Percentiles rank a stretch among this genome's conserved stretches.
Conservation (phyloP, 2,329 filamentous ascomycete species). For the Arthrobotrys sphaeroides region DNA sequence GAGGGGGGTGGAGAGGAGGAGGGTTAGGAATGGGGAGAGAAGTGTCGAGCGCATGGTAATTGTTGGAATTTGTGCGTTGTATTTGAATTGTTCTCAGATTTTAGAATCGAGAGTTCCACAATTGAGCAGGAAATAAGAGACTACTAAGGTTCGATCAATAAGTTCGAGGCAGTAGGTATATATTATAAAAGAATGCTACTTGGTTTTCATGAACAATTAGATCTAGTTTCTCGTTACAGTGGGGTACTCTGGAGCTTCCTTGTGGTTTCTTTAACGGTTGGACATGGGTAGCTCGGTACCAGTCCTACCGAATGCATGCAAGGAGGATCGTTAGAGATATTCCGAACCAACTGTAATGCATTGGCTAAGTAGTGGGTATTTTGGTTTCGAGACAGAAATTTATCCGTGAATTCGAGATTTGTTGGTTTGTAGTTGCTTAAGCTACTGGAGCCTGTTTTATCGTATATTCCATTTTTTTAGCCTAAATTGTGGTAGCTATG, state of each 20-base stretch:
- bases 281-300: slow-evolving; percentile 26
- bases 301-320: slow-evolving; percentile 33
- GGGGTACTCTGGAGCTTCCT: slow-evolving; percentile 21
- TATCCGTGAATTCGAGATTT: background rate
- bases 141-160: background rate
- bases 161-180: background rate
- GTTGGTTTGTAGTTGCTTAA: no score
- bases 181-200: background rate
- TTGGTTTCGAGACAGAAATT: background rate
- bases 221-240: background rate
- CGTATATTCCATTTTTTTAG: no score
- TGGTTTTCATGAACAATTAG: background rate
- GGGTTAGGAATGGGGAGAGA: background rate
- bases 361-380: slow-evolving; percentile 7
- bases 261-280: slow-evolving; percentile 19
- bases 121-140: no score
- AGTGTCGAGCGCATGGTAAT: slow-evolving; percentile 1
- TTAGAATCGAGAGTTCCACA: background rate
- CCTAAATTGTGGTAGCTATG: background rate
- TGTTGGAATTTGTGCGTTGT: slow-evolving; percentile 30
- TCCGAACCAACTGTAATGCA: slow-evolving; percentile 33
- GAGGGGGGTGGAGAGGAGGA: slow-evolving; percentile 10
- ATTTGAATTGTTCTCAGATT: background rate
- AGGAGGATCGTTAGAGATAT: slow-evolving; percentile 17
- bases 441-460: no score